These are phyloP conservation scores for Cladobotryum protrusum DNA, from an alignment of 2,329 filamentous ascomycete genomes.

Conservation along the genomic window DNA sequence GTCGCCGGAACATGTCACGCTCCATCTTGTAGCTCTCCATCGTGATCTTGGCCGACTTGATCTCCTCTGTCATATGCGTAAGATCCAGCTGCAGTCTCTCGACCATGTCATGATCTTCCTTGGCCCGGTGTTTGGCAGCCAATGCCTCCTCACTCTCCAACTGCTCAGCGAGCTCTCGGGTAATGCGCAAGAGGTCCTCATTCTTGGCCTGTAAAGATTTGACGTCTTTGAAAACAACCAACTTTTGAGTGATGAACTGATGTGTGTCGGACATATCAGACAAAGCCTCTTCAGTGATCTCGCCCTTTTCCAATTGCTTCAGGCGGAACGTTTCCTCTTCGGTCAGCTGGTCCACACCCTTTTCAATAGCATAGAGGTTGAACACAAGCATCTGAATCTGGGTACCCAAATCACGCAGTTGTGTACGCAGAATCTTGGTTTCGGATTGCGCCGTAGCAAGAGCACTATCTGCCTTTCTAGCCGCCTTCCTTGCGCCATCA, in stretches of 20 bases:
- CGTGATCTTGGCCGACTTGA: slow-evolving; percentile 72
- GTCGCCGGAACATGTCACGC: slow-evolving; percentile 93
- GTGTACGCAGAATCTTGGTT: slow-evolving; percentile 71
- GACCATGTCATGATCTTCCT: slow-evolving; percentile 65
- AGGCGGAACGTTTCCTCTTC: slow-evolving; percentile 68
- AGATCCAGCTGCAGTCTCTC: slow-evolving; percentile 66
- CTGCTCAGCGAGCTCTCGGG: slow-evolving; percentile 76
- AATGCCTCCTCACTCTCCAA: slow-evolving; percentile 88
- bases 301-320: slow-evolving; percentile 69
- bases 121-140: slow-evolving; percentile 55
- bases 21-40: slow-evolving; percentile 93
- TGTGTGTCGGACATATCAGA: slow-evolving; percentile 79
- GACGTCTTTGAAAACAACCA: slow-evolving; percentile 86
- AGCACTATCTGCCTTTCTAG: slow-evolving; percentile 71
- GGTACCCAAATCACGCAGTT: slow-evolving; percentile 80
- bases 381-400: slow-evolving; percentile 88
- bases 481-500: slow-evolving; percentile 69
- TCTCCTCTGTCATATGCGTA: slow-evolving; percentile 72
- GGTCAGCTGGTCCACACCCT: slow-evolving; percentile 65
- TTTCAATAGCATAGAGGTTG: slow-evolving; percentile 76
- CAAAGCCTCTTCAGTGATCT: slow-evolving; percentile 63
- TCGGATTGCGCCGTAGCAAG: slow-evolving; percentile 60
- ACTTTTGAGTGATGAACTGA: slow-evolving; percentile 78
- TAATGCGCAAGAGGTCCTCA: slow-evolving; percentile 71
- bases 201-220: slow-evolving; percentile 84